phyloP scores from a whole-genome alignment of 345 rosid genomes.

The Theobroma cacao region DNA sequence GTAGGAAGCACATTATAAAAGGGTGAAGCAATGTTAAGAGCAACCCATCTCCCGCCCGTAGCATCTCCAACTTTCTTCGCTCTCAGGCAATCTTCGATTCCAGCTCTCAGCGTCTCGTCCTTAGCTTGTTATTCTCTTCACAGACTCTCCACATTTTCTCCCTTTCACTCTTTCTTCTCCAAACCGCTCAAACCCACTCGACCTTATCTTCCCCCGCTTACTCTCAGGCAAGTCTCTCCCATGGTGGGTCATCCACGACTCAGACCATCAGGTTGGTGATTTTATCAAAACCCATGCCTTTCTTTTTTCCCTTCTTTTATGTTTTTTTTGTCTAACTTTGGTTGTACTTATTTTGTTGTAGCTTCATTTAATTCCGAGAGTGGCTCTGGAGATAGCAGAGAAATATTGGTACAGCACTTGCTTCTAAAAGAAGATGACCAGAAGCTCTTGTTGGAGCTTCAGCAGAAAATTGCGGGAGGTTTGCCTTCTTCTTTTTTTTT shows the following conservation, averaged over 20 bases:
- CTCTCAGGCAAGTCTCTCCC: conserved; percentile 11
- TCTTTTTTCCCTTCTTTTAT: not conserved
- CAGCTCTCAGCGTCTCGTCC: conserved; percentile 35
- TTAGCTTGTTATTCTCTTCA: conserved; percentile 17
- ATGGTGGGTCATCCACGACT: conserved; percentile 20
- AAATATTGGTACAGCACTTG: conserved; percentile 81
- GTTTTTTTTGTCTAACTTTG: not conserved
- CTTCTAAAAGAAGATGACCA: conserved; percentile 72
- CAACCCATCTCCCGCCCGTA: conserved; percentile 25
- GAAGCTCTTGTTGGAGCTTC: conserved; percentile 58
- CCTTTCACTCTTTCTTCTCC: conserved; percentile 23
- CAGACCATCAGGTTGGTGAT: conserved; percentile 28
- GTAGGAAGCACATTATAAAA: not conserved
- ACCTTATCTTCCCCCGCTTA: conserved; percentile 9
- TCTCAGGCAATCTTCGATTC: conserved; percentile 37
- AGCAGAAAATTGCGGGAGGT: conserved; percentile 60
- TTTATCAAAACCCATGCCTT: not conserved
- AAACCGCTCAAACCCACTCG: conserved; percentile 17
- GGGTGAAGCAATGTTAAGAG: conserved; percentile 38
- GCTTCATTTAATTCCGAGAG: conserved; percentile 60
- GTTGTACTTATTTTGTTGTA: conserved; percentile 6
- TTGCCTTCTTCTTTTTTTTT: no score
- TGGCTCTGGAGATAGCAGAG: conserved; percentile 40
- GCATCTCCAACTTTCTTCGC: conserved; percentile 30
- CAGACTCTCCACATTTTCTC: conserved; percentile 35